A percentile compares a stretch with the other conserved stretches of the same genome.
phyloP scores from a whole-genome alignment of 2,329 filamentous ascomycete genomes.

The Aspergillus transmontanensis region DNA sequence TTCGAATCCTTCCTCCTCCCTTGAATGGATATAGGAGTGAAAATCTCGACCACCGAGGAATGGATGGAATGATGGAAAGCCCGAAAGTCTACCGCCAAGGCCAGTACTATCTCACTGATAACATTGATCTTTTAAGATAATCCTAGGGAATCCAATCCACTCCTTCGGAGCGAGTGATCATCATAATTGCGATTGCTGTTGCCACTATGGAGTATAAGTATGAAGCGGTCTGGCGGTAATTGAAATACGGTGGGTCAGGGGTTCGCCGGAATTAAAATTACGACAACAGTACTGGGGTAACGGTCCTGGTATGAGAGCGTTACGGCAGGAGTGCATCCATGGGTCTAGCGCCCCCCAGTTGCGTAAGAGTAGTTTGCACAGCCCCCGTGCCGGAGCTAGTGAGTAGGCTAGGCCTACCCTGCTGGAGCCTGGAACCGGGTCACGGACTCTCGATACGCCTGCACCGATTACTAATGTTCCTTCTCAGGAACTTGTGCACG shows the following conservation, averaged over 20 bases:
- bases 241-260: neutral
- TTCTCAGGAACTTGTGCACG: slow-evolving; percentile 19
- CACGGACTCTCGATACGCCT: neutral
- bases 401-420: slow-evolving; percentile 21
- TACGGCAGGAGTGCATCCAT: slow-evolving; percentile 4
- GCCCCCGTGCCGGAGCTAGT: slow-evolving; percentile 30
- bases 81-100: neutral
- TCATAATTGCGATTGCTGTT: neutral
- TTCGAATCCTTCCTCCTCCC: too few relatives aligned
- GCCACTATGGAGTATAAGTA: slow-evolving; percentile 4
- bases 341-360: slow-evolving; percentile 19
- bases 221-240: neutral
- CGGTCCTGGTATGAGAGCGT: neutral
- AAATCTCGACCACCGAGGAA: neutral
- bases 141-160: neutral
- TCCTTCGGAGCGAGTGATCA: neutral
- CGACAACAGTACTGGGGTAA: neutral
- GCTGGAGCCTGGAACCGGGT: neutral
- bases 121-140: neutral
- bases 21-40: neutral
- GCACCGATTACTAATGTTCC: slow-evolving; percentile 15
- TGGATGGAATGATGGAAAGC: neutral
- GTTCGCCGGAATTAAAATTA: neutral
- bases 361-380: slow-evolving; percentile 31
- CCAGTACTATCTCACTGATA: neutral